Conservation (phyloP, 176 grass and related monocot species). For the Carex pumila region DNA sequence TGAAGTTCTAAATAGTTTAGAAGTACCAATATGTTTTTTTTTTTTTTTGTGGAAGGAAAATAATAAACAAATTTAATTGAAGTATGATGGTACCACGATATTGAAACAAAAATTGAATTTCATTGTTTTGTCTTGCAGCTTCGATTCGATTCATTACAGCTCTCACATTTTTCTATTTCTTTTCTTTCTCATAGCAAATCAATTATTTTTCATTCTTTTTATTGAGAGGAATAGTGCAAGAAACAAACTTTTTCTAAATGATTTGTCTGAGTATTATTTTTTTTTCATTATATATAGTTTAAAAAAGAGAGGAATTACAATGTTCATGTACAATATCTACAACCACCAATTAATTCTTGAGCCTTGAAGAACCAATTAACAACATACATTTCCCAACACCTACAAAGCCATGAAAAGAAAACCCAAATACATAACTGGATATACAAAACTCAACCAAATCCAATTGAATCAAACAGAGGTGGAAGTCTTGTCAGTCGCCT, state of each 20-base stretch:
- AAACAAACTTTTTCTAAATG: background rate
- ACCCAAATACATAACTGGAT: background rate
- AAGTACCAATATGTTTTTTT: no score
- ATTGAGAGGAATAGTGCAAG: background rate
- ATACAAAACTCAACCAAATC: background rate
- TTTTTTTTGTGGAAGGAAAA: no score
- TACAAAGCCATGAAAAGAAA: background rate
- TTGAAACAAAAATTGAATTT: no score
- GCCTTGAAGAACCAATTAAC: background rate
- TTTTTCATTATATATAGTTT: background rate
- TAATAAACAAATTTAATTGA: no score
- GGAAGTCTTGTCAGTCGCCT: slow-evolving; percentile 25
- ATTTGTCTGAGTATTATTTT: background rate
- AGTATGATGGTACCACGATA: no score
- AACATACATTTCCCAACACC: background rate
- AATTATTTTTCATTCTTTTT: no score
- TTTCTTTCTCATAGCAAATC: background rate
- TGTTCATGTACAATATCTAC: background rate
- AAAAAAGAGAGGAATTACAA: background rate
- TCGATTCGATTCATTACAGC: background rate
- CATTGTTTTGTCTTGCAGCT: background rate
- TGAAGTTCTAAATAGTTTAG: no score
- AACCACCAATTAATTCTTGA: background rate
- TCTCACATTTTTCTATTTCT: background rate
- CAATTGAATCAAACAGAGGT: slow-evolving; percentile 21